These are phyloP conservation scores for Neonothopanus nambi DNA, from an alignment of 1,284 basidiomycete genomes.

Conservation along the genomic window DNA sequence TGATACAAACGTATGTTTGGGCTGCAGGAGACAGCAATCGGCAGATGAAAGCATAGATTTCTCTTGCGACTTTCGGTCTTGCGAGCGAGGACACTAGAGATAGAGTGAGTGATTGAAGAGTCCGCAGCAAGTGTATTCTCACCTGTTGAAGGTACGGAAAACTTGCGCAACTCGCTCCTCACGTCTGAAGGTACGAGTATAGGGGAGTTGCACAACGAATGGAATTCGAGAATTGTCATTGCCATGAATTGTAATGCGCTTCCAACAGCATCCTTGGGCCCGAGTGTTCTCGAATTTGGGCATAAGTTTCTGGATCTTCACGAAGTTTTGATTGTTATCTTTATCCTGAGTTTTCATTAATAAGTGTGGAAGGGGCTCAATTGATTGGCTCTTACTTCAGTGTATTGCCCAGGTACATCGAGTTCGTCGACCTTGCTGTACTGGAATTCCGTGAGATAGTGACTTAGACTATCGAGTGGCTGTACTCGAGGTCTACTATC, in stretches of 20 bases:
- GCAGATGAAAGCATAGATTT: conserved; percentile 90
- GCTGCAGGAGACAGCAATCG: conserved; percentile 84
- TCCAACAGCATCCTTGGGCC: conserved; percentile 84
- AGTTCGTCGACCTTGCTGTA: conserved; percentile 98
- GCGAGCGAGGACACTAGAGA: conserved; percentile 72
- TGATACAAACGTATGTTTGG: conserved; percentile 87
- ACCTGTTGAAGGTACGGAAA: conserved; percentile 93
- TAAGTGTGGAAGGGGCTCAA: conserved; percentile 12
- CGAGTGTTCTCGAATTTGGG: conserved; percentile 91
- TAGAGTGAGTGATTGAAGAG: conserved; percentile 17
- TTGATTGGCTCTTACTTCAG: conserved; percentile 63
- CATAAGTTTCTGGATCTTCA: conserved; percentile 90
- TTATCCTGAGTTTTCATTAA: conserved; percentile 65
- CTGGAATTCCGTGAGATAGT: conserved; percentile 97
- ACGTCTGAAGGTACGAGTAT: conserved; percentile 83
- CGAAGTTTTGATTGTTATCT: conserved; percentile 91
- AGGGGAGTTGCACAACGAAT: conserved; percentile 92
- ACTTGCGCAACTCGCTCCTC: conserved; percentile 95
- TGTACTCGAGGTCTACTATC: conserved; percentile 85
- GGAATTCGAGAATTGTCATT: conserved; percentile 87
- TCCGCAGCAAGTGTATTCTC: conserved; percentile 24
- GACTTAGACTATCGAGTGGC: conserved; percentile 88
- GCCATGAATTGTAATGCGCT: conserved; percentile 91
- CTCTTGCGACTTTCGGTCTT: conserved; percentile 95
- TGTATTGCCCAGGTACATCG: conserved; percentile 98